phyloP scores from a whole-genome alignment of 305 asterid species.

The Caryopteris hybrid region DNA sequence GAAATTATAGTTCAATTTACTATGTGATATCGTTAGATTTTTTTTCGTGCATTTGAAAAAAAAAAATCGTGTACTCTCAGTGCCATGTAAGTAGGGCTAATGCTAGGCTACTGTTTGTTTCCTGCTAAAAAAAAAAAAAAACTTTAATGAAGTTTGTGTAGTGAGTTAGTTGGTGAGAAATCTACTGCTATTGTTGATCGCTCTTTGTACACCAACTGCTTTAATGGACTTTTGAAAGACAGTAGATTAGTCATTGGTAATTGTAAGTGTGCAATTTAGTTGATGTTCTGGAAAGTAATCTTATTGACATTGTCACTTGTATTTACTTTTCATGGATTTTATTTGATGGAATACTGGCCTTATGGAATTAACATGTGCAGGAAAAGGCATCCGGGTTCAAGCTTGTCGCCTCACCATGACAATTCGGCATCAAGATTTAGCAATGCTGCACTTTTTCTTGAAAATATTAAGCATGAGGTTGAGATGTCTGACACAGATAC shows the following conservation, averaged over 20 bases:
- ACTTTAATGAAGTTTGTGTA: background rate
- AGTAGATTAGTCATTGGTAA: background rate
- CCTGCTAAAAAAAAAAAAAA: background rate
- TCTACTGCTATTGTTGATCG: background rate
- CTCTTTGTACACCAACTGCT: background rate
- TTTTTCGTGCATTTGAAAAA: background rate
- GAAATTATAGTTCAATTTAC: background rate
- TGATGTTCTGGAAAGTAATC: background rate
- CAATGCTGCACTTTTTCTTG: conserved; percentile 86
- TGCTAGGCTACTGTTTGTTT: background rate
- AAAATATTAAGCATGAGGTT: conserved; percentile 73
- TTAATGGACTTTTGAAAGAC: background rate
- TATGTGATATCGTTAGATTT: background rate
- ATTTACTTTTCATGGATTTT: background rate
- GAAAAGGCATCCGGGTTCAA: conserved; percentile 63
- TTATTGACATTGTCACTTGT: background rate
- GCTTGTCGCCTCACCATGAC: conserved; percentile 64
- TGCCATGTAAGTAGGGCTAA: background rate
- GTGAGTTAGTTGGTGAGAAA: background rate
- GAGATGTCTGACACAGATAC: conserved; percentile 48
- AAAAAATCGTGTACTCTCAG: background rate
- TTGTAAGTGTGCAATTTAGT: background rate
- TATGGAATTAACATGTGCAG: conserved; percentile 38
- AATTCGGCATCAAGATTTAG: conserved; percentile 59
- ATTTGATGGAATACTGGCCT: conserved; percentile 6